Evolutionary conservation across 805 yeast genomes (phyloP).

Genomic region (Ogataea allantospora): DNA sequence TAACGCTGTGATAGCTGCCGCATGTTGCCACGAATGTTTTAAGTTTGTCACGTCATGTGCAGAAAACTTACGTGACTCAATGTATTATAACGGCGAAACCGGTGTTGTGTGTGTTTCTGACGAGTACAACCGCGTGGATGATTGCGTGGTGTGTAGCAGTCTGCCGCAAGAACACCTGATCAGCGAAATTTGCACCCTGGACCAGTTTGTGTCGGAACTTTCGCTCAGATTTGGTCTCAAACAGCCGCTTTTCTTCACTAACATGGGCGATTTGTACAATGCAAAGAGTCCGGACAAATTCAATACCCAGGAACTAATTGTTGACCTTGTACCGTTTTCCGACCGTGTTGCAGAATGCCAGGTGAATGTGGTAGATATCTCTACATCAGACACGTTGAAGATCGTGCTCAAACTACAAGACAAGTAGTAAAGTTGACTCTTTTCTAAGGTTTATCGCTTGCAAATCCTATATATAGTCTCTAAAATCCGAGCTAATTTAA

Average conservation of each 20-base stretch:
- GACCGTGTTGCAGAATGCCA: conserved; percentile 11
- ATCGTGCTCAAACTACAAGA: conserved; percentile 4
- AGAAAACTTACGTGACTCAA: conserved; percentile 69
- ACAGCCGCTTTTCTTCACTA: conserved; percentile 23
- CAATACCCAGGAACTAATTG: conserved; percentile 3
- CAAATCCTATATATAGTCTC: neutral
- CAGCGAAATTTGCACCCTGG: conserved; percentile 10
- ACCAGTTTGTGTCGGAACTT: conserved; percentile 18
- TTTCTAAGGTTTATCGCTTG: neutral
- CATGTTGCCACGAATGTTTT: conserved; percentile 83
- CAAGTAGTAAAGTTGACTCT: neutral
- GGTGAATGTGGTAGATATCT: conserved; percentile 21
- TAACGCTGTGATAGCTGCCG: conserved; percentile 86
- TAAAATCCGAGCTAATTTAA: conserved; percentile 10
- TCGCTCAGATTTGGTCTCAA: conserved; percentile 14
- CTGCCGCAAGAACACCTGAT: conserved; percentile 19
- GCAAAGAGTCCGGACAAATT: conserved; percentile 12
- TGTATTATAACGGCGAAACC: conserved; percentile 84
- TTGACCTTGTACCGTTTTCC: conserved; percentile 17
- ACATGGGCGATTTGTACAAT: conserved; percentile 27
- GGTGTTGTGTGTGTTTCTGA: conserved; percentile 76
- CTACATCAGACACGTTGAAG: conserved; percentile 6
- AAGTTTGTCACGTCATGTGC: conserved; percentile 71
- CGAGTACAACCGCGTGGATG: conserved; percentile 53
- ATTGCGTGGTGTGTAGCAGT: conserved; percentile 78